These are phyloP conservation scores for Elasticomyces elasticus DNA, from an alignment of 495 filamentous ascomycete genomes.

Conservation along the genomic window DNA sequence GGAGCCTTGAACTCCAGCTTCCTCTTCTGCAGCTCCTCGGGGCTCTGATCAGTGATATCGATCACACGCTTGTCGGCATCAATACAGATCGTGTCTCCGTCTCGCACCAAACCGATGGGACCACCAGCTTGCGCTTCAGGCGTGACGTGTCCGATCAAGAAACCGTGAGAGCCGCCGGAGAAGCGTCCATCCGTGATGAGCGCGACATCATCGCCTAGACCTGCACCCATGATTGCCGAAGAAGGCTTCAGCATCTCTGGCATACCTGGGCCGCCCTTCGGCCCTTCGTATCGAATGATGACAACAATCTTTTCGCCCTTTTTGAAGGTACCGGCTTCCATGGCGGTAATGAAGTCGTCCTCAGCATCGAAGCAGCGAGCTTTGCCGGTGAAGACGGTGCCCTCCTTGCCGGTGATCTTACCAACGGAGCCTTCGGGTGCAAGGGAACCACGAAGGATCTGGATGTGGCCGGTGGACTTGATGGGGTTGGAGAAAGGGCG, in stretches of 20 bases:
- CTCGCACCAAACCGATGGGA: slow-evolving; percentile 55
- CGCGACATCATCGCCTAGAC: slow-evolving; percentile 71
- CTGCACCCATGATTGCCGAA: slow-evolving; percentile 76
- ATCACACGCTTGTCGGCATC: slow-evolving; percentile 58
- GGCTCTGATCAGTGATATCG: slow-evolving; percentile 46
- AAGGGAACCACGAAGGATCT: slow-evolving; percentile 85
- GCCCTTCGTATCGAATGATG: slow-evolving; percentile 90
- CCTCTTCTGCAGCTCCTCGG: slow-evolving; percentile 55
- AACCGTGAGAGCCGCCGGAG: slow-evolving; percentile 67
- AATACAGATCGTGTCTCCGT: slow-evolving; percentile 62
- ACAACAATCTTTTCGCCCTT: slow-evolving; percentile 97
- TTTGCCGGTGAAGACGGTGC: slow-evolving; percentile 73
- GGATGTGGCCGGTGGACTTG: slow-evolving; percentile 89
- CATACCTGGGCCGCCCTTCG: slow-evolving; percentile 74
- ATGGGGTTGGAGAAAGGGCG: slow-evolving; percentile 84
- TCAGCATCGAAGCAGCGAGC: slow-evolving; percentile 73
- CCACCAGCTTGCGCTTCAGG: slow-evolving; percentile 62
- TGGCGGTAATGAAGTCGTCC: slow-evolving; percentile 37
- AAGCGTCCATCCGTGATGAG: slow-evolving; percentile 72
- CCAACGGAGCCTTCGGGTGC: slow-evolving; percentile 88
- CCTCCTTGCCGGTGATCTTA: slow-evolving; percentile 98
- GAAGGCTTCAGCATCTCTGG: slow-evolving; percentile 81
- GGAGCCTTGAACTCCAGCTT: slow-evolving; percentile 58
- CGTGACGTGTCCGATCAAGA: slow-evolving; percentile 67
- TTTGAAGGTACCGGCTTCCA: slow-evolving; percentile 63